Evolutionary conservation across 805 yeast species (phyloP), one percentile per base, ranked within the genome.

Genomic region (Yamadazyma paraphyllophila): DNA sequence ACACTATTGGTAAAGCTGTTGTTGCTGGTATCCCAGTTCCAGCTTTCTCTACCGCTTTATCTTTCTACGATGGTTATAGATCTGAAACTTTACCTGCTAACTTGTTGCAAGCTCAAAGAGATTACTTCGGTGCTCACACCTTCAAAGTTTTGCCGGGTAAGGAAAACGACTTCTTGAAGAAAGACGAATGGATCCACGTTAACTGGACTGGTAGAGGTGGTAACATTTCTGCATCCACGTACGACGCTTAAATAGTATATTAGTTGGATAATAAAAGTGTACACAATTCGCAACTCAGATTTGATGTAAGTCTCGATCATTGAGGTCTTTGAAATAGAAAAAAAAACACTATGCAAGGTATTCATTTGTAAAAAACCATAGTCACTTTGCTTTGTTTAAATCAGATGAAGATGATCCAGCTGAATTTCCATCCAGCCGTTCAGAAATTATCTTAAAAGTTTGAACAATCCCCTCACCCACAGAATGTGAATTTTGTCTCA

Each of bases 181-280:
- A 80, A 62, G 74, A 81, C 58, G 36, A 39, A 30, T 83, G 85
- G 77, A 85, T 92, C 72, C 99, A 92, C 78, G 80, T 94, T 66
- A 92, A 92, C 94, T 92, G 99, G 99, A 92, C 98, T 57, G 98
- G 98, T 71, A 83, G 82, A 64, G 98, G 99, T 76, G 99, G 99
- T 79, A 84, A 94, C 74, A 88, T 91, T 58, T 87, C 97, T 60
- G 96, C 99, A 53, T 76, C 96, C 41, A 88, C 96, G 61, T 92
- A 92, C 75, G 84, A 84, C 63, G 98, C 97, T 73, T 92, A 80
- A 29, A 24, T 34, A 36, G 27, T 17, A 36, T 17, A 36, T 36
- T n/a, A 20, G n/a, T 29, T 5, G 13, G 31, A 29, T 11, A 29
- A 29, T 11, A 29, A 29, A 29, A 29, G 31, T 29, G 13, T 29